Evolutionary conservation across 768 basidiomycete species (phyloP).

Genomic region (Goffeauzyma gilvescens): DNA sequence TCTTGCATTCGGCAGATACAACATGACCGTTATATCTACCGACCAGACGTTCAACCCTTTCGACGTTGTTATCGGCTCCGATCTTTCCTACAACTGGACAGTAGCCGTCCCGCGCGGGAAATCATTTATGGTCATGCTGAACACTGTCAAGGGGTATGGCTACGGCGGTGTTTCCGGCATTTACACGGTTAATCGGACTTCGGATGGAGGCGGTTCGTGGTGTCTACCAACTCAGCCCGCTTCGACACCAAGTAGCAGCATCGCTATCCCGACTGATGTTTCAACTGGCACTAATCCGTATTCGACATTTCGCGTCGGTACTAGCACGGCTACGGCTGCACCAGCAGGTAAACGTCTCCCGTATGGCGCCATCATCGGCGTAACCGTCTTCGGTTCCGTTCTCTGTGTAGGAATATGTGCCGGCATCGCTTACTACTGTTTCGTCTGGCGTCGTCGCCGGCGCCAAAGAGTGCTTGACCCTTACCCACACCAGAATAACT

Average conservation of each 20-base stretch:
- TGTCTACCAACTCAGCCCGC: too few relatives aligned
- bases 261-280: too few relatives aligned
- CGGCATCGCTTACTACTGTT: constrained; percentile 1
- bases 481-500: too few relatives aligned
- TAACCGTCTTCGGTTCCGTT: neutral
- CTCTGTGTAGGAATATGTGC: constrained; percentile 6
- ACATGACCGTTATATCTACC: constrained; percentile 11
- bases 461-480: neutral
- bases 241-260: too few relatives aligned
- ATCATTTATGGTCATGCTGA: constrained; percentile 9
- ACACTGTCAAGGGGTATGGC: constrained; percentile 7
- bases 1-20: neutral
- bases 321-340: too few relatives aligned
- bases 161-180: constrained; percentile 1
- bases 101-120: constrained; percentile 7
- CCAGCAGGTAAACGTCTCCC: too few relatives aligned
- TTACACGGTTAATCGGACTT: constrained; percentile 6
- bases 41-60: constrained; percentile 7
- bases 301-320: too few relatives aligned
- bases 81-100: neutral
- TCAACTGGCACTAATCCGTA: neutral
- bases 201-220: too few relatives aligned
- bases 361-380: too few relatives aligned
- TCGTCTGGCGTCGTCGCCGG: constrained; percentile 2
- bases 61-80: constrained; percentile 5